These are phyloP conservation scores for Penicillium sp. DNA, from an alignment of 2,329 filamentous ascomycete species.

Conservation along the genomic window DNA sequence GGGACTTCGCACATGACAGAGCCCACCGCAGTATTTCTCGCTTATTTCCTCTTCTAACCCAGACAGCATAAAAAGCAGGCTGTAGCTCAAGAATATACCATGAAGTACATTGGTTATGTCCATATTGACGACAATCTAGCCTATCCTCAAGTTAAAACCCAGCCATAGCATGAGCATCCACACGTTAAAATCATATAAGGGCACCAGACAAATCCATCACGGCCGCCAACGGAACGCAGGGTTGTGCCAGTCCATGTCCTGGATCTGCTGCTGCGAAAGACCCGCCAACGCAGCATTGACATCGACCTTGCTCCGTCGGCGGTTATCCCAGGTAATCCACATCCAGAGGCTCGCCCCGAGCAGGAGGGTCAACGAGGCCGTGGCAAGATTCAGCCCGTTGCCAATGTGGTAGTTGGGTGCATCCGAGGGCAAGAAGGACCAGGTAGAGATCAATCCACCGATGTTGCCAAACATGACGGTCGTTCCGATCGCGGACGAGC, in stretches of 20 bases:
- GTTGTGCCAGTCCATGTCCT: constrained; percentile 67
- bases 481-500: constrained; percentile 65
- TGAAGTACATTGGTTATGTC: background rate
- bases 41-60: too few relatives aligned
- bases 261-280: constrained; percentile 54
- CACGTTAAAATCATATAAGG: background rate
- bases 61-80: too few relatives aligned
- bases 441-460: constrained; percentile 68
- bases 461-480: constrained; percentile 73
- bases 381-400: constrained; percentile 69
- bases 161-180: background rate
- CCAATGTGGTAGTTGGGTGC: constrained; percentile 68
- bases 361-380: constrained; percentile 58
- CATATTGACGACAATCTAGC: background rate
- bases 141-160: background rate
- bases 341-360: constrained; percentile 51
- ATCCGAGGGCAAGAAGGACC: constrained; percentile 65
- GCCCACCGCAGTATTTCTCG: too few relatives aligned
- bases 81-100: too few relatives aligned
- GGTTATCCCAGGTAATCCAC: constrained; percentile 68
- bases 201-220: background rate
- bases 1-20: too few relatives aligned
- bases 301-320: constrained; percentile 55
- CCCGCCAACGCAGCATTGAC: constrained; percentile 59
- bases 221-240: constrained; percentile 64